Base-by-base conservation (phyloP, 257 asterid genomes). In the Lithospermum erythrorhizon region DNA sequence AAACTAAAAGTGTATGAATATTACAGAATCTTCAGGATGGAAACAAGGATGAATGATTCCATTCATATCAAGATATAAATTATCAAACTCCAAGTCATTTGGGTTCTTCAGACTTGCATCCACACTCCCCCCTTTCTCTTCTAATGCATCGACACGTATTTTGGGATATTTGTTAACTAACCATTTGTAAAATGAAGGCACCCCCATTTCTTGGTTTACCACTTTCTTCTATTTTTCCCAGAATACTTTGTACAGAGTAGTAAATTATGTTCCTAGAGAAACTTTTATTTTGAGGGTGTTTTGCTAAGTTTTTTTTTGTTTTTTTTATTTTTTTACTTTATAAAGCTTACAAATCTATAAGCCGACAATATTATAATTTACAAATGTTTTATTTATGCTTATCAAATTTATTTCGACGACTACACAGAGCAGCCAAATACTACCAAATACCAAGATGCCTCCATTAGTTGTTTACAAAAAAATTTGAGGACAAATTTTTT, bases 11-110 rank as follows among this genome's bases (percentile, higher is more conserved):
- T 8, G 16, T n/a, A 15, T 56, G 61, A 41, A 3, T 4, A 21
- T 16, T 15, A 65, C 68, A 20, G 32, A 23, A 25, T 61, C 57
- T 3, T 71, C 76, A 0, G 72, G 76, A 29, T 71, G 72, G 23
- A 65, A 65, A 37, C 65, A 71, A 1, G 68, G 55, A 57, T 66
- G 72, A 1, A 71, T 71, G 19, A 71, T 65, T 11, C 72, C 68
- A 65, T 71, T 71, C 76, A 71, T 71, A 6, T 71, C 76, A 2
- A 65, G 53, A 10, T 65, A 71, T 2, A 71, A 19, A 13, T 71
- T 57, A 48, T 71, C 72, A 10, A 71, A 58, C 62, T 70, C 70
- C 57, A 55, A 27, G 9, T 21, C 58, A 22, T 52, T 53, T 17
- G 48, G 17, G 30, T 20, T 57, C 18, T 41, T 41, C 5, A 41